Conservation (phyloP, 176 grass and related monocot genomes). For the Oryza officinalis region DNA sequence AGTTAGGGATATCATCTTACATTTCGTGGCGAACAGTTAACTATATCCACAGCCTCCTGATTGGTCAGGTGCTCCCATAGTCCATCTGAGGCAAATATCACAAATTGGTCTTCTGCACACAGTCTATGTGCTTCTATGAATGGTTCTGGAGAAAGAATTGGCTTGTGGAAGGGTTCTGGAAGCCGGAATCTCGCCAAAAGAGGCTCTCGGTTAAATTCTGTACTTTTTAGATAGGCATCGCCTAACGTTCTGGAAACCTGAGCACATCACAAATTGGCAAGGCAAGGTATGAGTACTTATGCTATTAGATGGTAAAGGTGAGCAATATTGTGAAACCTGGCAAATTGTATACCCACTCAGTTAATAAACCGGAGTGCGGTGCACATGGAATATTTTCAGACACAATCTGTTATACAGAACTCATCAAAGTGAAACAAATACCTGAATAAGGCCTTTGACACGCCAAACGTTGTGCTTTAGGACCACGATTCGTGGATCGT, state of each 20-base stretch:
- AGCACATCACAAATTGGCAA: not conserved
- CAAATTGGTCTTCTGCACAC: constrained; percentile 47
- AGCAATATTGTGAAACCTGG: not conserved
- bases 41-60: constrained; percentile 47
- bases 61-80: constrained; percentile 57
- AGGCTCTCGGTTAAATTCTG: constrained; percentile 53
- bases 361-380: not conserved
- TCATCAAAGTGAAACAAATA: constrained; percentile 30
- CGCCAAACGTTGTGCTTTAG: constrained; percentile 83
- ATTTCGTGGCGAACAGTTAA: constrained; percentile 36
- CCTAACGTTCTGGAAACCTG: constrained; percentile 64
- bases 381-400: not conserved
- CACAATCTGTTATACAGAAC: not conserved
- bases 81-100: constrained; percentile 68
- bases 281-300: constrained; percentile 16
- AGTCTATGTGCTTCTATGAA: constrained; percentile 39
- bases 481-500: constrained; percentile 62
- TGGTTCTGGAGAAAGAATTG: constrained; percentile 57
- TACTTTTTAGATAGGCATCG: constrained; percentile 51
- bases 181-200: constrained; percentile 37
- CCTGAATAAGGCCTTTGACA: constrained; percentile 82
- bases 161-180: constrained; percentile 38
- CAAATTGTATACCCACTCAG: not conserved
- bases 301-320: not conserved
- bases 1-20: constrained; percentile 26